Conservation (phyloP, 164 flowering plant genomes). For the Aristolochia contorta region DNA sequence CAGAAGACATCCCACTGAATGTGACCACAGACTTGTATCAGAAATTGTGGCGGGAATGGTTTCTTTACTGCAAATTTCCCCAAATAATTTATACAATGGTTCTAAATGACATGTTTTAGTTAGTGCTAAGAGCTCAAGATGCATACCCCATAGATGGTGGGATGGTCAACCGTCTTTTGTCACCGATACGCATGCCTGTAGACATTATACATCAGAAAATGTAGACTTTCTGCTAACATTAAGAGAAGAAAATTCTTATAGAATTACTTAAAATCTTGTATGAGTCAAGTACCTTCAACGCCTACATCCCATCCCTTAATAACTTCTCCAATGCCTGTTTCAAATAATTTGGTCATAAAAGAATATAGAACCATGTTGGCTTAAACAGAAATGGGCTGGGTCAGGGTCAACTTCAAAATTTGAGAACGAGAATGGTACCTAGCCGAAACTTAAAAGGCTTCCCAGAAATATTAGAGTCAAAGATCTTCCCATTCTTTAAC, state of each 20-base stretch:
- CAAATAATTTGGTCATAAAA: neutral
- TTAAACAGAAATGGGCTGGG: too few relatives aligned
- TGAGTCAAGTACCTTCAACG: constrained; percentile 46
- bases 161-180: constrained; percentile 81
- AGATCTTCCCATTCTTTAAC: constrained; percentile 63
- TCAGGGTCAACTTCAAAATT: too few relatives aligned
- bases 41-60: too few relatives aligned
- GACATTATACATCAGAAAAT: neutral
- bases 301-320: constrained; percentile 97
- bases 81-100: too few relatives aligned
- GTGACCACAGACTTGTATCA: too few relatives aligned
- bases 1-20: too few relatives aligned
- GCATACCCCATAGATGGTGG: constrained; percentile 98
- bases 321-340: constrained; percentile 75
- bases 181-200: constrained; percentile 93
- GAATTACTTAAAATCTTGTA: neutral
- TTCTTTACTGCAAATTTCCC: too few relatives aligned
- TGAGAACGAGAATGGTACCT: constrained; percentile 35
- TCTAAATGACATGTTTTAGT: too few relatives aligned
- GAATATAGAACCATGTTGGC: too few relatives aligned
- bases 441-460: constrained; percentile 77
- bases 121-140: too few relatives aligned
- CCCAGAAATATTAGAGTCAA: constrained; percentile 66
- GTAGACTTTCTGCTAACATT: neutral
- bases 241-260: neutral